Conservation (phyloP, 495 filamentous ascomycete genomes). For the Letharia lupina region DNA sequence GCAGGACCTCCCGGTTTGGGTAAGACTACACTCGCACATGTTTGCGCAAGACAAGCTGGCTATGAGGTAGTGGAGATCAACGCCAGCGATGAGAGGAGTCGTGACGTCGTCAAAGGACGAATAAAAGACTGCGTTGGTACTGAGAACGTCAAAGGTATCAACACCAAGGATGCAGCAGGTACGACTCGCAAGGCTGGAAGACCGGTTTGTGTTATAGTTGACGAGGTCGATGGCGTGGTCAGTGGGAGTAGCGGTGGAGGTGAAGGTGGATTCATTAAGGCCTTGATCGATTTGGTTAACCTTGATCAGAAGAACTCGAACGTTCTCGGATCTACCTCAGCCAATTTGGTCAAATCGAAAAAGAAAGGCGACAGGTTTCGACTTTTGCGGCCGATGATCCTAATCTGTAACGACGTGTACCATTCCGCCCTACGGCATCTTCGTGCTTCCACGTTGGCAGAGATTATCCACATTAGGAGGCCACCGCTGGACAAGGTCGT, state of each 20-base stretch:
- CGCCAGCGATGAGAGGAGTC: conserved; percentile 70
- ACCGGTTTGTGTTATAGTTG: conserved; percentile 87
- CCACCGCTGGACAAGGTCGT: conserved; percentile 84
- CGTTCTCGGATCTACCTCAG: conserved; percentile 33
- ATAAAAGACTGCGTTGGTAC: conserved; percentile 84
- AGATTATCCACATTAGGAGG: conserved; percentile 87
- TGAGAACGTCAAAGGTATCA: conserved; percentile 80
- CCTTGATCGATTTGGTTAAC: conserved; percentile 78
- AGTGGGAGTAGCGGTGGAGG: conserved; percentile 60
- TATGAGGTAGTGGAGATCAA: conserved; percentile 92
- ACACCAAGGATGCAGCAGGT: conserved; percentile 51
- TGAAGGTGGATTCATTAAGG: conserved; percentile 89
- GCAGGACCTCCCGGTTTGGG: conserved; percentile 88
- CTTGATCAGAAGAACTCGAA: conserved; percentile 72
- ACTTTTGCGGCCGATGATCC: conserved; percentile 75
- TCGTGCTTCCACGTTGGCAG: conserved; percentile 68
- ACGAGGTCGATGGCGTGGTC: conserved; percentile 93
- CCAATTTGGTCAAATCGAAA: conserved; percentile 38
- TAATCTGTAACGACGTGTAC: conserved; percentile 98
- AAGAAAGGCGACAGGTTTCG: conserved; percentile 76
- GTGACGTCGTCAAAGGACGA: conserved; percentile 74
- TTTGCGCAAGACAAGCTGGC: conserved; percentile 88
- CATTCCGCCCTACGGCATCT: conserved; percentile 79
- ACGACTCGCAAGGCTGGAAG: conserved; percentile 67
- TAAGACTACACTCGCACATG: conserved; percentile 93